Evolutionary conservation across 768 basidiomycete species (phyloP), one percentile per base, ranked within the genome.

Genomic region (Mycena maculata): DNA sequence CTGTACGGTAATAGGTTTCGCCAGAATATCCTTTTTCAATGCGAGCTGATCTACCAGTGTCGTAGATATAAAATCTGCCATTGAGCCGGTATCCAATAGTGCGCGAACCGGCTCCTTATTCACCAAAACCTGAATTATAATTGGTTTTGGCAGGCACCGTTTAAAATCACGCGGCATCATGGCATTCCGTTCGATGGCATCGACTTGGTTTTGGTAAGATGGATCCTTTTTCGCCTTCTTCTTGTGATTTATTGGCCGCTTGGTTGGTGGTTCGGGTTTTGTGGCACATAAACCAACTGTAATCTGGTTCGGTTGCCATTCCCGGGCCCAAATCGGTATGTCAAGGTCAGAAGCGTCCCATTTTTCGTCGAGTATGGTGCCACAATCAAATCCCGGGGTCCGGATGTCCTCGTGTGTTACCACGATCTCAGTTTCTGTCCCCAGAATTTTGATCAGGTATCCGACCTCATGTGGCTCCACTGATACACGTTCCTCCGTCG

Each of bases 1-100:
- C 28, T 80, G 74, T 1, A 78, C 55, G 5, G 76, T 66, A 28
- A 81, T 28, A 0, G 0, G n/a, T n/a, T n/a, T n/a, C n/a, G n/a
- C n/a, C n/a, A n/a, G n/a, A n/a, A n/a, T n/a, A n/a, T n/a, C n/a
- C n/a, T n/a, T n/a, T n/a, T n/a, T n/a, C n/a, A n/a, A n/a, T n/a
- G n/a, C n/a, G n/a, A n/a, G n/a, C n/a, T n/a, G n/a, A n/a, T n/a
- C n/a, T n/a, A n/a, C n/a, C n/a, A n/a, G n/a, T n/a, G n/a, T n/a
- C n/a, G n/a, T n/a, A n/a, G n/a, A n/a, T n/a, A n/a, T n/a, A n/a
- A n/a, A n/a, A n/a, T n/a, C n/a, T n/a, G n/a, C n/a, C n/a, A n/a
- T n/a, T n/a, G n/a, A n/a, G n/a, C n/a, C n/a, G n/a, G n/a, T n/a
- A n/a, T n/a, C n/a, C n/a, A n/a, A n/a, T n/a, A n/a, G n/a, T n/a